Percentiles rank a stretch among this genome's conserved stretches.
Conservation (phyloP, 2,329 filamentous ascomycete species). For the Fusarium tricinctum region DNA sequence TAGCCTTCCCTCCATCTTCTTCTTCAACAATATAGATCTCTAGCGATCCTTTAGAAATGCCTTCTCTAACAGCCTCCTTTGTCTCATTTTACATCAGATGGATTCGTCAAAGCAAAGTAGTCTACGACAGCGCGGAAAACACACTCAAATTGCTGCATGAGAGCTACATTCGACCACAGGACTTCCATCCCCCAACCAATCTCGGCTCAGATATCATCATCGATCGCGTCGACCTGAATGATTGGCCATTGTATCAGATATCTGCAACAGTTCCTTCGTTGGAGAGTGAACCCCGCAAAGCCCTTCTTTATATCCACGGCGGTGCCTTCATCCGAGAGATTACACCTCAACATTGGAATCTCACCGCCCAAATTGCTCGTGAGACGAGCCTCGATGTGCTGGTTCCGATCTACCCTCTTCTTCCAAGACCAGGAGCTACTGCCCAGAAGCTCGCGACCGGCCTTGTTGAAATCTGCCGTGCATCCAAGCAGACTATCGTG, state of each 20-base stretch:
- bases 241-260: conserved; percentile 5
- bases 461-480: conserved; percentile 1
- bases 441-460: background rate
- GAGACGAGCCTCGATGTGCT: background rate
- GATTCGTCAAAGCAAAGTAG: background rate
- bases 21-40: background rate
- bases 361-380: background rate
- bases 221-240: conserved; percentile 5
- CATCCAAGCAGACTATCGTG: background rate
- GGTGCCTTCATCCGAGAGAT: conserved; percentile 11
- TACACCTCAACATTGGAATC: background rate
- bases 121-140: background rate
- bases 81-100: background rate
- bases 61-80: background rate
- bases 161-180: background rate
- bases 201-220: conserved; percentile 5
- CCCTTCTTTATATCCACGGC: conserved; percentile 7
- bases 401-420: conserved; percentile 11
- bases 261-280: background rate
- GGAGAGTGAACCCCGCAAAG: background rate
- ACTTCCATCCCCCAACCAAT: background rate
- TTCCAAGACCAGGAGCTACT: conserved; percentile 9
- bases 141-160: background rate
- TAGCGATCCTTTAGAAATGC: background rate
- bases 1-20: too few species aligned